Evolutionary conservation across 768 basidiomycete species (phyloP).

Genomic region (Hygrophoropsis aurantiaca): DNA sequence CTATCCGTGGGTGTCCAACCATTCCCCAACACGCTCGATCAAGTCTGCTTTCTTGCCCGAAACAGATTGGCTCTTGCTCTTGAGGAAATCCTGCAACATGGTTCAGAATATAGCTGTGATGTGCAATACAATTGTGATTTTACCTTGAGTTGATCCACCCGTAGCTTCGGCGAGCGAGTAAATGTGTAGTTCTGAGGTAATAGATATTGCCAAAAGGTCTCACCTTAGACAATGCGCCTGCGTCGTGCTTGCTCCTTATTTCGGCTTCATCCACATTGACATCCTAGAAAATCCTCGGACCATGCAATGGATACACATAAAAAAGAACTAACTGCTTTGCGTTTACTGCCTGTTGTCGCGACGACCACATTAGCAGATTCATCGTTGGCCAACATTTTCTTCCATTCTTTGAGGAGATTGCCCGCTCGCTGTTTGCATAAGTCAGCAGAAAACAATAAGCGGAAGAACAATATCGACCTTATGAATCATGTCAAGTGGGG

Average conservation of each 20-base stretch:
- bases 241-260: constrained; percentile 63
- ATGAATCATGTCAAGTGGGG: constrained; percentile 76
- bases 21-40: constrained; percentile 62
- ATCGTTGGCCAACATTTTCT: constrained; percentile 58
- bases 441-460: constrained; percentile 1
- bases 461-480: constrained; percentile 39
- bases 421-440: constrained; percentile 58
- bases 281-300: constrained; percentile 46
- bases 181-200: background rate
- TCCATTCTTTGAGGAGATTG: constrained; percentile 69
- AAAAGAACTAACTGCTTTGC: constrained; percentile 61
- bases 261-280: constrained; percentile 69
- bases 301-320: too few species aligned
- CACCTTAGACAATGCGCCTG: constrained; percentile 67
- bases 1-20: constrained; percentile 44
- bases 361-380: constrained; percentile 57
- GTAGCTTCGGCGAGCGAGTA: constrained; percentile 45
- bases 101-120: constrained; percentile 9
- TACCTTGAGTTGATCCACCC: constrained; percentile 79
- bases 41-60: constrained; percentile 77
- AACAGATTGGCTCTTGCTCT: constrained; percentile 56
- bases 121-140: constrained; percentile 13
- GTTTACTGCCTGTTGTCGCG: constrained; percentile 55
- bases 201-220: constrained; percentile 16
- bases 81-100: constrained; percentile 63